Percentiles rank a stretch among this genome's conserved stretches.
Evolutionary conservation across 2,329 filamentous ascomycete genomes (phyloP).

Genomic region (Fusarium multiceps): DNA sequence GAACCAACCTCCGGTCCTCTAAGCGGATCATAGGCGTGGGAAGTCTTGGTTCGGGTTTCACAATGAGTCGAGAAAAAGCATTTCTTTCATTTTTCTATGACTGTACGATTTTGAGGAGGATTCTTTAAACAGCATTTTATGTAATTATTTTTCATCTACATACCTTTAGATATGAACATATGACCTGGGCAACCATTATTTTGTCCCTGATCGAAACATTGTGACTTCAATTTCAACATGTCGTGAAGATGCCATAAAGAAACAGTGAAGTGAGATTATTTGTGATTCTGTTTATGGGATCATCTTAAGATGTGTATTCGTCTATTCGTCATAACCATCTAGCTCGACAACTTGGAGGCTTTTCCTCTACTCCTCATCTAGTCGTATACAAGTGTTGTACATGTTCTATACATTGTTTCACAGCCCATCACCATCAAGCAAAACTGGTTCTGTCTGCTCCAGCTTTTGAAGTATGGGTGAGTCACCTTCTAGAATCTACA

Average conservation of each 20-base stretch:
- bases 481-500: neutral
- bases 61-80: neutral
- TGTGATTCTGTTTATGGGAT: neutral
- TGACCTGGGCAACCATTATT: conserved; percentile 32
- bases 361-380: neutral
- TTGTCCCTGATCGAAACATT: conserved; percentile 7
- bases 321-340: neutral
- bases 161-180: conserved; percentile 25
- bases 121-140: conserved; percentile 24
- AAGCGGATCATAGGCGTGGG: neutral
- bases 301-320: neutral
- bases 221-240: neutral
- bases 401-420: conserved; percentile 6
- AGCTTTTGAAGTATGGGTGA: no score
- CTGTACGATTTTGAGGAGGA: conserved; percentile 7
- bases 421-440: neutral
- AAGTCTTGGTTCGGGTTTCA: neutral
- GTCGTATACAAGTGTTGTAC: neutral
- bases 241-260: neutral
- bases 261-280: neutral
- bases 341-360: neutral
- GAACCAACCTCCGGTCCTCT: neutral
- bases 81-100: conserved; percentile 26
- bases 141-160: conserved; percentile 33
- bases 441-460: neutral